Evolutionary conservation across 2,329 filamentous ascomycete species (phyloP).

Genomic region (Sporothrix brunneoviolacea): DNA sequence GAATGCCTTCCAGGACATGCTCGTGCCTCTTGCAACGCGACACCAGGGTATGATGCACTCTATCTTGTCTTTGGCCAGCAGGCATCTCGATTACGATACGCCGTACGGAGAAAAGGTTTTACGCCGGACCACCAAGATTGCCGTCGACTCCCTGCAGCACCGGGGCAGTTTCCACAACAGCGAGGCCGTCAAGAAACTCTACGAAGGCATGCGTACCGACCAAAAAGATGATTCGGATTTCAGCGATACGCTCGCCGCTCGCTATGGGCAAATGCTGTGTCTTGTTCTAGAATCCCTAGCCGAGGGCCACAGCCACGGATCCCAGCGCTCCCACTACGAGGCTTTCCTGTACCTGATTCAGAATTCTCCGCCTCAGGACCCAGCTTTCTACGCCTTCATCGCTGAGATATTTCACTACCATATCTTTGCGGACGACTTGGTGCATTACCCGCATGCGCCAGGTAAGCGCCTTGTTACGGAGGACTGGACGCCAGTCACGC

Average conservation of each 20-base stretch:
- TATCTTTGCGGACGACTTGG: conserved; percentile 57
- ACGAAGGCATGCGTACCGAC: conserved; percentile 35
- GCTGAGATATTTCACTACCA: conserved; percentile 85
- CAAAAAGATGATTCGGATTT: conserved; percentile 33
- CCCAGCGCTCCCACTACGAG: conserved; percentile 73
- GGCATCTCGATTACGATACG: conserved; percentile 59
- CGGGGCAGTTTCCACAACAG: conserved; percentile 51
- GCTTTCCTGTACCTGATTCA: conserved; percentile 68
- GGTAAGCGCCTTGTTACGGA: conserved; percentile 34
- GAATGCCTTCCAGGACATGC: conserved; percentile 79
- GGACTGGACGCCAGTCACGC: conserved; percentile 35
- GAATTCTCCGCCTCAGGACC: conserved; percentile 53
- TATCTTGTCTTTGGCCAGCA: conserved; percentile 74
- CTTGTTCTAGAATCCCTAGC: conserved; percentile 51
- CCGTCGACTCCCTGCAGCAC: conserved; percentile 38
- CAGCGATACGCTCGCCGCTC: conserved; percentile 43
- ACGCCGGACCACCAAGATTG: conserved; percentile 41
- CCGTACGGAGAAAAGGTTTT: conserved; percentile 50
- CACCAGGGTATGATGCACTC: conserved; percentile 87
- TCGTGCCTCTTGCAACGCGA: conserved; percentile 73
- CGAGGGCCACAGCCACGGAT: conserved; percentile 52
- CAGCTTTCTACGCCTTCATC: conserved; percentile 57
- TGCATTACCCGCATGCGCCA: conserved; percentile 39
- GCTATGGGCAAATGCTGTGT: conserved; percentile 59
- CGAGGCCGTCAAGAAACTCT: conserved; percentile 47